A percentile compares a stretch with the other conserved stretches of the same genome.
phyloP scores from a whole-genome alignment of 805 yeast genomes.

The Teunomyces gatunensis region DNA sequence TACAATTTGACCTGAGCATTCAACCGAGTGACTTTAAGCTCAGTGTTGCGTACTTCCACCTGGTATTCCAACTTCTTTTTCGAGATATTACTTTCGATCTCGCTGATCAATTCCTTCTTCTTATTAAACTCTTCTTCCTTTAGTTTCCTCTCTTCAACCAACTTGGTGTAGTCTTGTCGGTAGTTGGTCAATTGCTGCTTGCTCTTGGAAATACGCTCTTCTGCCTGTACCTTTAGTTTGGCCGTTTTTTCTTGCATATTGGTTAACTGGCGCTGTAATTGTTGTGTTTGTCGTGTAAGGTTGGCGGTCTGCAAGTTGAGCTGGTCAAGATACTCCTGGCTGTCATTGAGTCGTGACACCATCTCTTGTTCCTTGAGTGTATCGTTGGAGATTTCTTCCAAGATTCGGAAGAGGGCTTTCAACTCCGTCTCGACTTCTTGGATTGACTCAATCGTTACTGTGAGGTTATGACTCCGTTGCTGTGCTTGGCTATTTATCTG shows the following conservation, averaged over 20 bases:
- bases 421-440: slow-evolving; percentile 39
- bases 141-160: slow-evolving; percentile 47
- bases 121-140: slow-evolving; percentile 49
- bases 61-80: slow-evolving; percentile 44
- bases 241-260: slow-evolving; percentile 47
- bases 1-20: slow-evolving; percentile 56
- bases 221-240: slow-evolving; percentile 43
- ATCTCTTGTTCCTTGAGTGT: slow-evolving; percentile 42
- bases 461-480: slow-evolving; percentile 46
- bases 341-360: slow-evolving; percentile 31
- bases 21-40: slow-evolving; percentile 52
- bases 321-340: slow-evolving; percentile 42
- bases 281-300: slow-evolving; percentile 41
- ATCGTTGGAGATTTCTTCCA: slow-evolving; percentile 52
- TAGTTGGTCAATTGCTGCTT: slow-evolving; percentile 43
- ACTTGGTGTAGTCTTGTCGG: slow-evolving; percentile 44
- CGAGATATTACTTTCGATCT: slow-evolving; percentile 40
- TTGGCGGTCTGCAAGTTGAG: slow-evolving; percentile 37
- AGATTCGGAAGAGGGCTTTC: slow-evolving; percentile 44
- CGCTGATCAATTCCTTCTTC: slow-evolving; percentile 47
- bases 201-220: slow-evolving; percentile 42
- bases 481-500: slow-evolving; percentile 30
- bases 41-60: slow-evolving; percentile 51
- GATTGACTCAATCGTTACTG: slow-evolving; percentile 57
- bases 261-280: slow-evolving; percentile 49